Evolutionary conservation across 768 basidiomycete genomes (phyloP), one percentile per base, ranked within the genome.

Genomic region (Fistulinella prunicolor): DNA sequence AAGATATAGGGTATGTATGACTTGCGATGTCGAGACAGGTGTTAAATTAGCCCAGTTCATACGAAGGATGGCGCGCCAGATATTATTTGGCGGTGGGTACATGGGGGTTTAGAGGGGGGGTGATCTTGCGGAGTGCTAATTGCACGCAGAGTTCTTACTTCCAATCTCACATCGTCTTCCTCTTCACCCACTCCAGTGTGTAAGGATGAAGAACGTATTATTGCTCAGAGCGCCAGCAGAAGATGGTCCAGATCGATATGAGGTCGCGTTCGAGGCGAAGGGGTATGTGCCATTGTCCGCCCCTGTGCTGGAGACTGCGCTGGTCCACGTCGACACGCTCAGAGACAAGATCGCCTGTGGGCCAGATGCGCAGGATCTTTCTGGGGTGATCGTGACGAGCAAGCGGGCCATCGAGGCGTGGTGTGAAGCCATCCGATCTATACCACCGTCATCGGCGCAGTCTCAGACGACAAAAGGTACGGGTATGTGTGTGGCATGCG

Each of bases 341-440:
- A 59, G 64, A 23, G 53, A 65, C 14, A 64, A 77, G 42, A 63
- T 88, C 16, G 43, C 54, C 1, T 35, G 48, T 7, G 79, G 77
- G 1, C 74, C 78, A 2, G 26, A 38, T 1, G 43, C 20, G 2
- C 51, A 61, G 17, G 55, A 50, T 17, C 68, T 77, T 48, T 65
- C 64, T 7, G 91, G 85, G 6, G 84, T 91, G 6, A 76, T 94
- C 39, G 59, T 94, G 19, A 95, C 92, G 3, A 92, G 89, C 58
- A 82, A 79, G 24, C 73, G 93, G 22, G 81, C 85, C 0, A 83
- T 82, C 51, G 86, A 90, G 40, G 87, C 86, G 0, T 89, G 87
- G 81, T 70, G 64, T 32, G 60, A 59, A 6, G 82, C 75, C 24
- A 65, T 44, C 49, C 64, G 29, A 39, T 46, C 48, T 35, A 47